Conservation (phyloP, 2,329 filamentous ascomycete genomes). For the Sclerotinia minor region DNA sequence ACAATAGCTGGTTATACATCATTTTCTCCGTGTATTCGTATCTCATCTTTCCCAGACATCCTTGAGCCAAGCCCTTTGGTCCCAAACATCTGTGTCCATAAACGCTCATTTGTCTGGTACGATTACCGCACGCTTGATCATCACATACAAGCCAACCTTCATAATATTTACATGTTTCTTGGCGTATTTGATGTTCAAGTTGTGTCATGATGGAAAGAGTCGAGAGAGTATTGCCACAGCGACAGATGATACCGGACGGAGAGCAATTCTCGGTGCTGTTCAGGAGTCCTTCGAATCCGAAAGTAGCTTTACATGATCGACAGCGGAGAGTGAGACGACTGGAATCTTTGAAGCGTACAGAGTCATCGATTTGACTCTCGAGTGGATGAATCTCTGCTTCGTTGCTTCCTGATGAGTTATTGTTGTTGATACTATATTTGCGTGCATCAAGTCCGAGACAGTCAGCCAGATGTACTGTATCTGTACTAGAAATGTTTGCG, state of each 20-base stretch:
- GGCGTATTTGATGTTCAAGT: constrained; percentile 79
- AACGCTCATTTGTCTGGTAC: constrained; percentile 89
- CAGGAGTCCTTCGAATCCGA: constrained; percentile 74
- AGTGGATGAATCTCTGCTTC: constrained; percentile 82
- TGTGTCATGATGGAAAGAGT: constrained; percentile 80
- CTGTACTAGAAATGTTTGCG: constrained; percentile 91
- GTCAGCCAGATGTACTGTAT: constrained; percentile 84
- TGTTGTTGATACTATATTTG: constrained; percentile 75
- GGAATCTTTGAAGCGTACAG: constrained; percentile 83
- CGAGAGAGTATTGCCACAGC: constrained; percentile 65
- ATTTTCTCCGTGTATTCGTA: constrained; percentile 88
- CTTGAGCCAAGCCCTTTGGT: constrained; percentile 77
- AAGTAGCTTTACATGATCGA: constrained; percentile 71
- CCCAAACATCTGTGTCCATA: constrained; percentile 90
- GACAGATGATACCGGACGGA: constrained; percentile 73
- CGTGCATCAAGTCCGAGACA: constrained; percentile 88
- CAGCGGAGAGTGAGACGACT: constrained; percentile 76
- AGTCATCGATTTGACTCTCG: constrained; percentile 91
- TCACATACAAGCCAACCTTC: constrained; percentile 90
- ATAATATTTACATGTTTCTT: constrained; percentile 81
- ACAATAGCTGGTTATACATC: constrained; percentile 92
- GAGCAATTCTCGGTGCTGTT: constrained; percentile 60
- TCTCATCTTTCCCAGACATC: constrained; percentile 82
- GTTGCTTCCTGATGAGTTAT: constrained; percentile 50
- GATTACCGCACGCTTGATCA: constrained; percentile 80